phyloP scores from a whole-genome alignment of 805 yeast species.

The Candida yuanshanica region DNA sequence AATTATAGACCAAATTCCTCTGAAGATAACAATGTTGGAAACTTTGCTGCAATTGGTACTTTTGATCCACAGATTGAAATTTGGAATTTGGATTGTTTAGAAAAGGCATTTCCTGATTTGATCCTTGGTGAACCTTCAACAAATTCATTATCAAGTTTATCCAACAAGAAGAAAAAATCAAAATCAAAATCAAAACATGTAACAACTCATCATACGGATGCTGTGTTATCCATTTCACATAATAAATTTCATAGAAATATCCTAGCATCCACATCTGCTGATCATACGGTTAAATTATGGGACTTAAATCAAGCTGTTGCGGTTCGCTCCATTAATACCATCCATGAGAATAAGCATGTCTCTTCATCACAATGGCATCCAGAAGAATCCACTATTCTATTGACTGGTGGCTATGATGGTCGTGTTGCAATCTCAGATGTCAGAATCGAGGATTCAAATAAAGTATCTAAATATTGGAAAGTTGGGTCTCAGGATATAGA shows the following conservation, averaged over 20 bases:
- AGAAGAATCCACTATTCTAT: conserved; percentile 55
- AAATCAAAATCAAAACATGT: conserved; percentile 44
- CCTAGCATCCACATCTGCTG: conserved; percentile 93
- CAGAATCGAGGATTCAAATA: conserved; percentile 56
- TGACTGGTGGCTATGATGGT: conserved; percentile 95
- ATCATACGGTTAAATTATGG: conserved; percentile 92
- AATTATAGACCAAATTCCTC: conserved; percentile 53
- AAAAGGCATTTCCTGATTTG: conserved; percentile 90
- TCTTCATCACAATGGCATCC: conserved; percentile 86
- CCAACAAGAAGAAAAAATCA: conserved; percentile 43
- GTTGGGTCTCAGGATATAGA: conserved; percentile 82
- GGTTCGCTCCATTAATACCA: conserved; percentile 64
- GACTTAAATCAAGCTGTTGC: conserved; percentile 72
- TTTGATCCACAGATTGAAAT: conserved; percentile 96
- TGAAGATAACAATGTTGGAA: conserved; percentile 55
- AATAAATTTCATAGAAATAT: conserved; percentile 77
- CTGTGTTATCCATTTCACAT: conserved; percentile 82
- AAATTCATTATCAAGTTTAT: conserved; percentile 15
- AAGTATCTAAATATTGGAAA: conserved; percentile 59
- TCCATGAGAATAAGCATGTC: conserved; percentile 78
- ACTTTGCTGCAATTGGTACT: conserved; percentile 94
- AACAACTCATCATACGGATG: conserved; percentile 85
- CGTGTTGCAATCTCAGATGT: conserved; percentile 79
- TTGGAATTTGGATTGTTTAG: conserved; percentile 91
- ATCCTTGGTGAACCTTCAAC: conserved; percentile 74